Percentiles rank a stretch among this genome's conserved stretches.
Conservation (phyloP, 1,139 yeast genomes). For the Spathaspora sp. region DNA sequence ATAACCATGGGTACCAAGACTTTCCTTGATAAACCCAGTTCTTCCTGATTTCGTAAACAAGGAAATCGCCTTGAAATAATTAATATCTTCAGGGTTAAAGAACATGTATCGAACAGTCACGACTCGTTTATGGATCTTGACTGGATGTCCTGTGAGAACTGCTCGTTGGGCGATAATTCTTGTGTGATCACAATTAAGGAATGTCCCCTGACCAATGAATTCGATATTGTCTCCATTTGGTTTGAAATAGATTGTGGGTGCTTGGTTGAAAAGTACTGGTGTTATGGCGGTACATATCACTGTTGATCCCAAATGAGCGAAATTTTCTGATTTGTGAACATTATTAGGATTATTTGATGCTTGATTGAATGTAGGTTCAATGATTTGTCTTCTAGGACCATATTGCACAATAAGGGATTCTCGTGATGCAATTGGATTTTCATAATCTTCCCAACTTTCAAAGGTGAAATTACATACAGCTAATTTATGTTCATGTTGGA, state of each 20-base stretch:
- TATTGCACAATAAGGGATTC: conserved; percentile 83
- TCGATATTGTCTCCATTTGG: conserved; percentile 51
- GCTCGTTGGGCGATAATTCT: conserved; percentile 86
- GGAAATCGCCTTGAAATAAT: conserved; percentile 89
- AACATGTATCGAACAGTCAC: conserved; percentile 97
- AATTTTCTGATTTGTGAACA: conserved; percentile 84
- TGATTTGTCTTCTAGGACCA: conserved; percentile 88
- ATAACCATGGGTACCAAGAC: conserved; percentile 97
- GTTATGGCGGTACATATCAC: conserved; percentile 87
- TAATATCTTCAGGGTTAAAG: conserved; percentile 86
- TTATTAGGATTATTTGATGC: conserved; percentile 76
- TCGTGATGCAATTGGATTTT: conserved; percentile 77
- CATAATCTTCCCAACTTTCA: conserved; percentile 86
- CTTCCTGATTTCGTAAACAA: conserved; percentile 90
- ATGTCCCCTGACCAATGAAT: conserved; percentile 86
- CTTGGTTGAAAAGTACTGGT: conserved; percentile 81
- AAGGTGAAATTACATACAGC: conserved; percentile 82
- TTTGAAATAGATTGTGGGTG: conserved; percentile 77
- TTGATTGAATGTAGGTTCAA: conserved; percentile 82
- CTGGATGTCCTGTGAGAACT: conserved; percentile 90
- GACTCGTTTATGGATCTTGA: conserved; percentile 89
- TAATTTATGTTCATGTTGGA: conserved; percentile 83
- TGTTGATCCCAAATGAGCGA: conserved; percentile 69
- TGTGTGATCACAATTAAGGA: conserved; percentile 80
- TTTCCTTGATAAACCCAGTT: conserved; percentile 89